These are phyloP conservation scores for Mycotypha africana DNA, from an alignment of 371 early-diverging fungal genomes.

Conservation along the genomic window DNA sequence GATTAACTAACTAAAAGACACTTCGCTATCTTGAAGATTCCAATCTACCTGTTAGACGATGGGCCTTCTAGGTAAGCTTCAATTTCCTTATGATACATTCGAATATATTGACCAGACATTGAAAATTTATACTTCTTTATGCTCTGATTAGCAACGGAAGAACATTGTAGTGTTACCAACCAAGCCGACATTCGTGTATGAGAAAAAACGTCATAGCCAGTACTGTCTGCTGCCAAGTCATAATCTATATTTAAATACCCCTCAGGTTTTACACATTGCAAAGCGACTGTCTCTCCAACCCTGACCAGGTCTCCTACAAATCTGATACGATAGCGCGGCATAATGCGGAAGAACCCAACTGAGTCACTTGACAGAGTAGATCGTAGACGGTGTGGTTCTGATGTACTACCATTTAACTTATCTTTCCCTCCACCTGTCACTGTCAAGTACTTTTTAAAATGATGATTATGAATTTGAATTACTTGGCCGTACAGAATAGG, in stretches of 20 bases:
- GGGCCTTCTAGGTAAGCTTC: conserved; percentile 42
- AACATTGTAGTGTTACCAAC: conserved; percentile 29
- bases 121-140: conserved; percentile 20
- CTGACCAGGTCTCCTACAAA: conserved; percentile 53
- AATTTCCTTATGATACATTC: conserved; percentile 55
- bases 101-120: conserved; percentile 38
- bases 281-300: conserved; percentile 44
- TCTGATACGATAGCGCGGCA: conserved; percentile 50
- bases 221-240: conserved; percentile 11
- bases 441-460: conserved; percentile 39
- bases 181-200: conserved; percentile 30
- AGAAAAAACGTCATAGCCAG: conserved; percentile 25
- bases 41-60: conserved; percentile 17
- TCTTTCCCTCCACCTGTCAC: conserved; percentile 29
- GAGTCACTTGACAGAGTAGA: conserved; percentile 37
- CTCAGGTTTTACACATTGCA: conserved; percentile 49
- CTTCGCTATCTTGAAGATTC: no score
- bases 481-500: conserved; percentile 50
- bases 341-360: conserved; percentile 44
- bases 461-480: conserved; percentile 43
- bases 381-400: no score
- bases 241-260: conserved; percentile 37
- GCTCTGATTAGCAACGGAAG: conserved; percentile 14
- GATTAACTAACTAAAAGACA: neutral
- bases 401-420: no score